These are phyloP conservation scores for Polyplosphaeria fusca DNA, from an alignment of 495 filamentous ascomycete genomes.

Conservation along the genomic window DNA sequence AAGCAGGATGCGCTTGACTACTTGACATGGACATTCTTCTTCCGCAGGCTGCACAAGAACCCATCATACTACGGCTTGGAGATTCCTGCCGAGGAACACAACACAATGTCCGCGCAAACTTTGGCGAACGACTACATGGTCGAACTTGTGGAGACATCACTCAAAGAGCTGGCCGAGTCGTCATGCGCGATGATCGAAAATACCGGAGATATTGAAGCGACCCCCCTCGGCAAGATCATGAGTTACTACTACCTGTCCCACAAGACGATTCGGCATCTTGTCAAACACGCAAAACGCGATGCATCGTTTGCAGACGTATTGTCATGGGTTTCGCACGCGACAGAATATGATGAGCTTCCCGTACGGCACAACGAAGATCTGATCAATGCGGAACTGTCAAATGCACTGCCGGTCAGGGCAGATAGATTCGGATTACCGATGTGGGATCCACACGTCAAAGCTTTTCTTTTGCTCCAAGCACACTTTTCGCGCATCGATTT, in stretches of 20 bases:
- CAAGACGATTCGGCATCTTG: constrained; percentile 83
- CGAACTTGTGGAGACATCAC: constrained; percentile 79
- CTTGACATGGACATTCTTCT: constrained; percentile 99
- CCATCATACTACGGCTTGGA: constrained; percentile 96
- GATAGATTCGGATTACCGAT: constrained; percentile 76
- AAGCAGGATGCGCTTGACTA: constrained; percentile 99
- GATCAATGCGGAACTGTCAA: constrained; percentile 88
- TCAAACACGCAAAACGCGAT: constrained; percentile 68
- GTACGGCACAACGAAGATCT: constrained; percentile 99
- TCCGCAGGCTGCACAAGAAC: constrained; percentile 94
- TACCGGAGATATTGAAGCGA: constrained; percentile 87
- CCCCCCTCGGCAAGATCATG: constrained; percentile 94
- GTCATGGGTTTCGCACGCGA: constrained; percentile 87
- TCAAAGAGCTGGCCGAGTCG: constrained; percentile 75
- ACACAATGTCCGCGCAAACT: constrained; percentile 76
- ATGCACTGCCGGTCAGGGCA: constrained; percentile 67
- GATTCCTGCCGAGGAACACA: constrained; percentile 90
- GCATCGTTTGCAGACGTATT: constrained; percentile 84
- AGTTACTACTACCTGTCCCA: constrained; percentile 99
- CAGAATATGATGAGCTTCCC: constrained; percentile 95
- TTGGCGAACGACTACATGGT: constrained; percentile 91
- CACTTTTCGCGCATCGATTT: constrained; percentile 90
- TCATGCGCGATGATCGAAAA: constrained; percentile 74
- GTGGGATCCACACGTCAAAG: constrained; percentile 99
- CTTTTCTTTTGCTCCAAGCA: constrained; percentile 89